Evolutionary conservation across 1,284 basidiomycete genomes (phyloP), one percentile per base, ranked within the genome.

Genomic region (Apiotrichum sp.): DNA sequence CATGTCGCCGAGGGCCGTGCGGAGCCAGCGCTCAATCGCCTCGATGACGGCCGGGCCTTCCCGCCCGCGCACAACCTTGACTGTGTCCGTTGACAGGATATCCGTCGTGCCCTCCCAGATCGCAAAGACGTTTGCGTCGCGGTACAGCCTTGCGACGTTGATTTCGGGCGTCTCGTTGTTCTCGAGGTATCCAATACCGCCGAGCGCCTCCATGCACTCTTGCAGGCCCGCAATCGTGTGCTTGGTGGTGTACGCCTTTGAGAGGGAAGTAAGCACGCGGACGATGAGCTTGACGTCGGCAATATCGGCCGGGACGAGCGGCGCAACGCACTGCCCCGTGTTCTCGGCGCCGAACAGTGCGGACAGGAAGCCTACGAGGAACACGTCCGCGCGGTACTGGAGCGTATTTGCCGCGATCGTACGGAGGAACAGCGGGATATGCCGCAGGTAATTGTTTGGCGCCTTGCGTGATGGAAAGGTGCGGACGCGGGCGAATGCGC

Each of bases 171-270:
- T 80, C 1, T 81, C 83, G 49, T 82, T 85, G 68, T 90, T 87
- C 65, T 88, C 86, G 86, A 90, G 89, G 65, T 89, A 65, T 40
- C 81, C 81, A 56, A 57, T 63, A 48, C 88, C 80, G 0, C 81
- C 83, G 48, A 83, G 85, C 66, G 89, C 87, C 65, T 88, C 86
- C 88, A 90, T 90, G 65, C 89, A 90, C 0, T 88, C 88, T 55
- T 85, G 84, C 3, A 86, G 86, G 32, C 88, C 87, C 3, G 88
- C 76, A 7, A 83, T 78, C 0, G 81, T 82, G 63, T 83, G 83
- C 56, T 86, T 83, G 8, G 87, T 82, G 2, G 80, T 79, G 69
- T 86, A 89, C 0, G 84, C 86, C 70, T 90, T 90, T 43, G 81
- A 77, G 0, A 84, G 81, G 2, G 87, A 84, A 0, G 86, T 89